Conservation (phyloP, 176 grass and related monocot species). For the Hordeum marinum region DNA sequence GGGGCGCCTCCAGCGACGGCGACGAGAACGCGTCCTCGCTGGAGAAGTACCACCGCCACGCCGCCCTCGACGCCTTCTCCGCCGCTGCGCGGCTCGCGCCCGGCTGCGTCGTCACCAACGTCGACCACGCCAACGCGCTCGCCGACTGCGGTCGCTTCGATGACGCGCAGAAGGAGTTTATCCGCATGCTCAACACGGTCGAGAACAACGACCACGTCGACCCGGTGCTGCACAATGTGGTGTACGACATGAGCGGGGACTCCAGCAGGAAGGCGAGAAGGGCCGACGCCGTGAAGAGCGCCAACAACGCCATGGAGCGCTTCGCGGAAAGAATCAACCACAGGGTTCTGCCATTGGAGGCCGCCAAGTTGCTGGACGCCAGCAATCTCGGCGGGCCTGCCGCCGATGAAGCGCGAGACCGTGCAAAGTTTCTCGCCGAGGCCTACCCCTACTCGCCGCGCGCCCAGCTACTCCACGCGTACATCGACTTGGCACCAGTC, state of each 20-base stretch:
- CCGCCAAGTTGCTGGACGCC: neutral
- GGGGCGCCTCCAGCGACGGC: neutral
- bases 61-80: neutral
- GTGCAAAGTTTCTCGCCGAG: neutral
- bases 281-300: neutral
- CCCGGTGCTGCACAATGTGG: neutral
- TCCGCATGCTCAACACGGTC: neutral
- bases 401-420: neutral
- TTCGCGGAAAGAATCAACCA: neutral
- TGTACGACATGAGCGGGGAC: neutral
- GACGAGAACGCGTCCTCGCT: neutral
- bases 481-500: neutral
- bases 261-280: neutral
- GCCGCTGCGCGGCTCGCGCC: neutral
- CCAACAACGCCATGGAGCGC: neutral
- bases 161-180: neutral
- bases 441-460: neutral
- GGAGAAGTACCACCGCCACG: neutral
- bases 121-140: neutral
- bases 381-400: neutral
- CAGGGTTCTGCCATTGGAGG: neutral
- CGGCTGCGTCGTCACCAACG: neutral
- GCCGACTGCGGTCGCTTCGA: neutral
- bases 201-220: neutral
- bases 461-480: neutral